phyloP scores from a whole-genome alignment of 1,284 basidiomycete genomes.

The Rhodotorula sp. region DNA sequence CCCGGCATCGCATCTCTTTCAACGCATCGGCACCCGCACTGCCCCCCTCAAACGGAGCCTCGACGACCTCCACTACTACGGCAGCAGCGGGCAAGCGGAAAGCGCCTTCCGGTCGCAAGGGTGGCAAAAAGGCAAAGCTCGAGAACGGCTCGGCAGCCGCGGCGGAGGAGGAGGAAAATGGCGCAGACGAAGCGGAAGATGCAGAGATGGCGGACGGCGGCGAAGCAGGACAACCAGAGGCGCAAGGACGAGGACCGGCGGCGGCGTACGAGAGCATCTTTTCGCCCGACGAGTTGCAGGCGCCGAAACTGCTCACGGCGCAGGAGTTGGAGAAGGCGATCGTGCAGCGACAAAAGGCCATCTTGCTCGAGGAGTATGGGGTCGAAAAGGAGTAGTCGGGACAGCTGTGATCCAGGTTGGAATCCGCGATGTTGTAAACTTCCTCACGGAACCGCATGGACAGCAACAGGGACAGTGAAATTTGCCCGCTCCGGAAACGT shows the following conservation, averaged over 20 bases:
- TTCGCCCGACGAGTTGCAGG: conserved; percentile 65
- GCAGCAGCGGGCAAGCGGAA: conserved; percentile 45
- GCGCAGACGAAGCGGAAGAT: neutral
- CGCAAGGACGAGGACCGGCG: conserved; percentile 16
- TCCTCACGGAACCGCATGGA: too few relatives aligned
- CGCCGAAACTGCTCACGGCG: conserved; percentile 70
- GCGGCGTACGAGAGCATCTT: conserved; percentile 69
- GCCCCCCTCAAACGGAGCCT: neutral
- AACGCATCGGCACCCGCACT: neutral
- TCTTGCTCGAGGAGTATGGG: conserved; percentile 74
- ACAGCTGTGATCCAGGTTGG: too few relatives aligned
- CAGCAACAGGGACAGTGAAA: too few relatives aligned
- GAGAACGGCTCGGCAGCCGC: conserved; percentile 32
- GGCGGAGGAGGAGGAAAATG: conserved; percentile 11
- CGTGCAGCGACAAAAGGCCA: conserved; percentile 74
- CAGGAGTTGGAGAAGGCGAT: conserved; percentile 78
- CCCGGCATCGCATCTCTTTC: conserved; percentile 40
- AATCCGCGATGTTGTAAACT: too few relatives aligned
- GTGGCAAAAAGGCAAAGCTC: conserved; percentile 36
- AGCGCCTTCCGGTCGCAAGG: conserved; percentile 27
- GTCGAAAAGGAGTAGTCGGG: conserved; percentile 1
- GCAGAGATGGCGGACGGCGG: neutral
- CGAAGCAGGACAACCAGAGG: neutral
- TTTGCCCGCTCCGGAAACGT: too few relatives aligned
- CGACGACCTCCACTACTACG: neutral